Conservation (phyloP, 202 grass and related monocot genomes). For the Dendrocalamus latiflorus region DNA sequence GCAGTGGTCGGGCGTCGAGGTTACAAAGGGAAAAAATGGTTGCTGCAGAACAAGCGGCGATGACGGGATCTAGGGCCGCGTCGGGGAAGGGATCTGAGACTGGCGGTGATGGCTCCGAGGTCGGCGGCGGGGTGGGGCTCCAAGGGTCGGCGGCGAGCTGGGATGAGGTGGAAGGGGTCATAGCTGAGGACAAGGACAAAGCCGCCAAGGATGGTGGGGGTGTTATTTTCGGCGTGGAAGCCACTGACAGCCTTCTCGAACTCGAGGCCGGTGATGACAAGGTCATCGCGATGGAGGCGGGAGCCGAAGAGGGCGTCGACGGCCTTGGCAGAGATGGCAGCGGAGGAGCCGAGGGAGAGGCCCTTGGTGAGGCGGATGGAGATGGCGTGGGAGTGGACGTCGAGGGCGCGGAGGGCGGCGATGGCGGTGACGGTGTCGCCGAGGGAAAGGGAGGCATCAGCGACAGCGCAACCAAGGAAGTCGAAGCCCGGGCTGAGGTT, state of each 20-base stretch:
- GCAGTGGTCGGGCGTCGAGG: too few relatives aligned
- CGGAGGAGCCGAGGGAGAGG: constrained; percentile 76
- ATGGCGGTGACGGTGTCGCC: constrained; percentile 77
- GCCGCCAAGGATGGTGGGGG: constrained; percentile 66
- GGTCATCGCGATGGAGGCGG: constrained; percentile 44
- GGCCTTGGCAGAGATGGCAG: constrained; percentile 64
- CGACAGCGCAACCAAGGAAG: constrained; percentile 80
- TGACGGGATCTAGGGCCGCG: too few relatives aligned
- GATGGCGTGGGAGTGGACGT: constrained; percentile 64
- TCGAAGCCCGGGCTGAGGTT: constrained; percentile 87
- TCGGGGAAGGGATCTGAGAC: too few relatives aligned
- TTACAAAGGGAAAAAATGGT: too few relatives aligned
- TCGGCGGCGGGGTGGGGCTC: too few relatives aligned
- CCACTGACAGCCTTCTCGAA: constrained; percentile 91
- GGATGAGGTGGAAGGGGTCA: constrained; percentile 61
- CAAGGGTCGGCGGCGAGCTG: too few relatives aligned
- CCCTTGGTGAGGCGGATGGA: constrained; percentile 75
- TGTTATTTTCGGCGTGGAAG: constrained; percentile 90
- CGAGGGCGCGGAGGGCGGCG: constrained; percentile 58
- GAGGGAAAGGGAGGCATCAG: too few relatives aligned
- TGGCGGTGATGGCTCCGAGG: too few relatives aligned
- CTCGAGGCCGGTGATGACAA: constrained; percentile 81
- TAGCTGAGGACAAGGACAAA: constrained; percentile 87
- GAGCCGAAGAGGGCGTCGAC: constrained; percentile 85
- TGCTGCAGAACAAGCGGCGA: too few relatives aligned